Conservation (phyloP, 2,329 filamentous ascomycete genomes). For the Microsporum ferrugineum region DNA sequence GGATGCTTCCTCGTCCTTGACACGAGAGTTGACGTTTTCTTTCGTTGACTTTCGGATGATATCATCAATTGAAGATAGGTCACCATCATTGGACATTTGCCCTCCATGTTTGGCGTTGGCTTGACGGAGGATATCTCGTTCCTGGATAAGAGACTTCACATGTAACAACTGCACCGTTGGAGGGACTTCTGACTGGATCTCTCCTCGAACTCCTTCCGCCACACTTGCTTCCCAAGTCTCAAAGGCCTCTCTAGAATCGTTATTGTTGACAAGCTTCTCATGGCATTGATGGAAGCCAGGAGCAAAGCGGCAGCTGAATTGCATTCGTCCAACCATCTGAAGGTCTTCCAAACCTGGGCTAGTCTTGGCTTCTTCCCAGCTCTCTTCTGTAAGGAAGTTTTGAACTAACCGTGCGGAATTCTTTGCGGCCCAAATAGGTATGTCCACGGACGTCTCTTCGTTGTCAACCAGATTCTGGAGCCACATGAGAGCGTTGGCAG, state of each 20-base stretch:
- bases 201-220: constrained; percentile 68
- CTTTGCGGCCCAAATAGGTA: constrained; percentile 83
- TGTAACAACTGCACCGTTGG: constrained; percentile 63
- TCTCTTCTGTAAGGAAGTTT: constrained; percentile 80
- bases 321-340: constrained; percentile 66
- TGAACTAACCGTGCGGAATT: constrained; percentile 67
- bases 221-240: constrained; percentile 91
- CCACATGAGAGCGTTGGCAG: constrained; percentile 74
- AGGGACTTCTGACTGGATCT: constrained; percentile 63
- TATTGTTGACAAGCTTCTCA: constrained; percentile 69
- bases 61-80: constrained; percentile 34
- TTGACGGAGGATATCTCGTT: constrained; percentile 66
- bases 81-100: constrained; percentile 67
- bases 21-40: background rate
- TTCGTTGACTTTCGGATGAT: background rate
- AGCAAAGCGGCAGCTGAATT: constrained; percentile 73
- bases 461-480: constrained; percentile 73
- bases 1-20: background rate
- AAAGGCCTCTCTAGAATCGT: constrained; percentile 81
- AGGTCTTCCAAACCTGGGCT: constrained; percentile 65
- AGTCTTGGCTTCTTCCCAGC: constrained; percentile 44
- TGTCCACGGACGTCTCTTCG: constrained; percentile 62
- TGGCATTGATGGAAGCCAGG: constrained; percentile 83
- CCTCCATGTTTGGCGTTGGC: constrained; percentile 55
- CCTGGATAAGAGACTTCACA: constrained; percentile 65